phyloP scores from a whole-genome alignment of 208 protist genomes.

The Wallacemonas sp. region DNA sequence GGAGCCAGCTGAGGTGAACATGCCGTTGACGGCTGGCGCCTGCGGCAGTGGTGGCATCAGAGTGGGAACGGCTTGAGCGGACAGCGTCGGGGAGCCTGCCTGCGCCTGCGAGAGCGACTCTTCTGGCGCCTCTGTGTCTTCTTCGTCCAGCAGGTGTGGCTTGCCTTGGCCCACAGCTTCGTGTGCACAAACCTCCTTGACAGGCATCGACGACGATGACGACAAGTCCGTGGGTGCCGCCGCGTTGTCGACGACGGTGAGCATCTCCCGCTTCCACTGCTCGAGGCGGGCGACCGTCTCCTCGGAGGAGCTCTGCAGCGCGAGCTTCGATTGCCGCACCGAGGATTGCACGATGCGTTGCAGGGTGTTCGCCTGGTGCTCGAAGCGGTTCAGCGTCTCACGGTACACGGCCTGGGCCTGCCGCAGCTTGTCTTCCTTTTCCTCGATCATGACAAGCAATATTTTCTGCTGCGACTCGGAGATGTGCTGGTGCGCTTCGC shows the following conservation, averaged over 20 bases:
- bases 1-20: background rate
- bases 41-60: background rate
- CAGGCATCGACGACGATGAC: too few species aligned
- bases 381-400: constrained; percentile 72
- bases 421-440: constrained; percentile 74
- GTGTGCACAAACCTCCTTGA: too few species aligned
- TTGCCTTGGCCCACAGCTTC: too few species aligned
- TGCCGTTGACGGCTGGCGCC: background rate
- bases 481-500: constrained; percentile 75
- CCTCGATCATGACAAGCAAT: constrained; percentile 53
- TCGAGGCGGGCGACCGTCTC: constrained; percentile 36
- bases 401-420: constrained; percentile 70
- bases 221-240: background rate
- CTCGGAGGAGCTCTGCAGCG: constrained; percentile 29
- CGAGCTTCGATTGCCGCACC: constrained; percentile 37
- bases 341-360: constrained; percentile 58
- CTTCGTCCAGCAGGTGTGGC: too few species aligned
- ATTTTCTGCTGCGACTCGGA: constrained; percentile 71
- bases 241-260: constrained; percentile 23
- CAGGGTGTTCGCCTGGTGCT: constrained; percentile 47
- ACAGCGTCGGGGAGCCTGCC: background rate
- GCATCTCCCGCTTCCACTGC: constrained; percentile 41
- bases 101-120: background rate
- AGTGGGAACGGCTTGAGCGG: background rate
- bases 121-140: background rate